Evolutionary conservation across 768 basidiomycete genomes (phyloP), one percentile per base, ranked within the genome.

Genomic region (Boletus vermiculosoides): DNA sequence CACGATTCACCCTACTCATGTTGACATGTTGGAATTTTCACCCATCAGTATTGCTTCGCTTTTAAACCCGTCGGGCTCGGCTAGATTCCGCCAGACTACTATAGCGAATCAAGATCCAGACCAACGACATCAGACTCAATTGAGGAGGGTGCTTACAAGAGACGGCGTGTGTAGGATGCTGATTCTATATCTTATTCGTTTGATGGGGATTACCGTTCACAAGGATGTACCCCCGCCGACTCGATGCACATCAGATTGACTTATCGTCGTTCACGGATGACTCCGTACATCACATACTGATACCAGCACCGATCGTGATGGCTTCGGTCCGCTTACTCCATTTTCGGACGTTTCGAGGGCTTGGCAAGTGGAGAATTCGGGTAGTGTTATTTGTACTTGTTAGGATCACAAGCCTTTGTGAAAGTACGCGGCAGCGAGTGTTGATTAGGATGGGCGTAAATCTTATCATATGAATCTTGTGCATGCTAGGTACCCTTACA

Each of bases 371-470:
- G 28, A 30, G 5, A 30, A 25, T 25, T 25, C 25, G 3, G 3
- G 28, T 10, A 9, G 33, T 31, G 31, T 4, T 56, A 28, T 61
- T 54, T 57, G 52, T 45, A 9, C 36, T 16, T 61, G 45, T 57
- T 62, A 54, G 52, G 50, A 51, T 47, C 50, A 13, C 41, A 56
- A 51, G 49, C 22, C 37, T 50, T 37, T 39, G 30, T 28, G 39
- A 53, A 11, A 31, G 31, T 28, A 28, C 25, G 25, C 5, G 25
- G 25, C 28, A 28, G 5, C 28, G 2, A 4, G 15, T 10, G 10
- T 5, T 20, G 12, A n/a, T 10, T 5, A 6, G n/a, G 49, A 28
- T n/a, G 5, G 18, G 12, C 36, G 25, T 39, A 15, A 28, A 39
- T 50, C n/a, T 40, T 51, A 39, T 50, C 50, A 10, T 30, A 30